A percentile compares a stretch with the other conserved stretches of the same genome.
These are phyloP conservation scores for Carex sylvatica DNA, from an alignment of 202 grass and related monocot genomes.

Conservation along the genomic window DNA sequence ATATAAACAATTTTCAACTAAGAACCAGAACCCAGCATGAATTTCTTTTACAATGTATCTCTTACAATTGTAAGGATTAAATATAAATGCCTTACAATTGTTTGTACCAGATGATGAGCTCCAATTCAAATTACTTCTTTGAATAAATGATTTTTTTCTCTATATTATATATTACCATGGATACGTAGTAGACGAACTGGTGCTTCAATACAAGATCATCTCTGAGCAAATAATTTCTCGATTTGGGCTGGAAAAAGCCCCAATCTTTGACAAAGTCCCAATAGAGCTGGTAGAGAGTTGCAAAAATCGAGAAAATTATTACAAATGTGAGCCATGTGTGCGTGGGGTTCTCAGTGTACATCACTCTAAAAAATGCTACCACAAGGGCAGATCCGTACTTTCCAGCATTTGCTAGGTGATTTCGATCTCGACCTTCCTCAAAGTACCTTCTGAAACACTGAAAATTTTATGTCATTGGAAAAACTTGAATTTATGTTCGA, in stretches of 20 bases:
- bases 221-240: slow-evolving; percentile 35
- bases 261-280: slow-evolving; percentile 57
- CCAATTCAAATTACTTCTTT: neutral
- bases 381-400: slow-evolving; percentile 45
- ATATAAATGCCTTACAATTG: neutral
- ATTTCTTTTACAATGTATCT: neutral
- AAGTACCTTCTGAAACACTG: slow-evolving; percentile 45
- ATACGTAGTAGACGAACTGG: slow-evolving; percentile 34
- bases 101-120: neutral
- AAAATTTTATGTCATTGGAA: neutral
- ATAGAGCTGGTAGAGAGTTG: slow-evolving; percentile 44
- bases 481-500: neutral
- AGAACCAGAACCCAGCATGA: neutral
- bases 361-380: slow-evolving; percentile 32
- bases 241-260: slow-evolving; percentile 29
- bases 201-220: slow-evolving; percentile 50
- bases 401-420: slow-evolving; percentile 39
- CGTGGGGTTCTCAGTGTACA: slow-evolving; percentile 27
- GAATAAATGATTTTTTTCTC: neutral
- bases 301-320: slow-evolving; percentile 25
- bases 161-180: slow-evolving; percentile 30
- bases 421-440: slow-evolving; percentile 34
- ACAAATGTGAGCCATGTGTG: slow-evolving; percentile 21
- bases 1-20: neutral
- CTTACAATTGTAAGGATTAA: neutral